Percentiles rank a stretch among this genome's conserved stretches.
These are phyloP conservation scores for Fusarium sp. DNA, from an alignment of 2,329 filamentous ascomycete genomes.

Conservation along the genomic window DNA sequence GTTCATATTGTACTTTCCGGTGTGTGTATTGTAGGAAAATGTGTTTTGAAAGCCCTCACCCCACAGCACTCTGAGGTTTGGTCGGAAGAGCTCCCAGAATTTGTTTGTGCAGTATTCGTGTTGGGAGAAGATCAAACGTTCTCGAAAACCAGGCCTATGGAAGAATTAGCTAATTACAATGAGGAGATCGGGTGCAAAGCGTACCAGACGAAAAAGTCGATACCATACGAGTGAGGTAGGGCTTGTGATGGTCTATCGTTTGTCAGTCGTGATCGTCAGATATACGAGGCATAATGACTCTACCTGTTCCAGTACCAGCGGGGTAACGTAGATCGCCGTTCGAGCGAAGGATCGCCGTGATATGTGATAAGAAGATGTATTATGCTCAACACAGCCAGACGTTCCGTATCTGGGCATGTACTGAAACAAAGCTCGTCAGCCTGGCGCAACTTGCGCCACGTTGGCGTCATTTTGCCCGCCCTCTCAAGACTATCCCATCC, in stretches of 20 bases:
- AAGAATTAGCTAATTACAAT: background rate
- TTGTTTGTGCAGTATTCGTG: slow-evolving; percentile 52
- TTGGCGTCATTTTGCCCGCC: slow-evolving; percentile 46
- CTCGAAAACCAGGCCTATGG: slow-evolving; percentile 50
- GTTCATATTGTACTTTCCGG: slow-evolving; percentile 46
- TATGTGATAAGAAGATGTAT: slow-evolving; percentile 50
- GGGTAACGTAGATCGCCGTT: slow-evolving; percentile 43
- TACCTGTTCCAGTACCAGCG: slow-evolving; percentile 51
- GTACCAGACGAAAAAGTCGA: slow-evolving; percentile 54
- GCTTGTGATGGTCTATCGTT: slow-evolving; percentile 47
- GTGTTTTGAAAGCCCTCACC: slow-evolving; percentile 47
- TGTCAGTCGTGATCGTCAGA: background rate
- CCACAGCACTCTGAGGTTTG: slow-evolving; percentile 48
- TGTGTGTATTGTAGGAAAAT: slow-evolving; percentile 46
- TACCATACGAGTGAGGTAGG: slow-evolving; percentile 50
- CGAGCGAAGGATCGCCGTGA: slow-evolving; percentile 47
- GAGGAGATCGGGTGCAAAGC: background rate
- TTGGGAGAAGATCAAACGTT: slow-evolving; percentile 51
- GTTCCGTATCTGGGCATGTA: slow-evolving; percentile 37
- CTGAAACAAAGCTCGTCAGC: slow-evolving; percentile 48
- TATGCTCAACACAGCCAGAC: slow-evolving; percentile 45
- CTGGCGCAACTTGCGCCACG: slow-evolving; percentile 49
- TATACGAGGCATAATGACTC: background rate
- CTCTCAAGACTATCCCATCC: slow-evolving; percentile 52
- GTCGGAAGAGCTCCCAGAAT: slow-evolving; percentile 49